Percentiles rank a stretch among this genome's conserved stretches.
These are phyloP conservation scores for Ogataea minuta DNA, from an alignment of 805 yeast genomes.

Conservation along the genomic window DNA sequence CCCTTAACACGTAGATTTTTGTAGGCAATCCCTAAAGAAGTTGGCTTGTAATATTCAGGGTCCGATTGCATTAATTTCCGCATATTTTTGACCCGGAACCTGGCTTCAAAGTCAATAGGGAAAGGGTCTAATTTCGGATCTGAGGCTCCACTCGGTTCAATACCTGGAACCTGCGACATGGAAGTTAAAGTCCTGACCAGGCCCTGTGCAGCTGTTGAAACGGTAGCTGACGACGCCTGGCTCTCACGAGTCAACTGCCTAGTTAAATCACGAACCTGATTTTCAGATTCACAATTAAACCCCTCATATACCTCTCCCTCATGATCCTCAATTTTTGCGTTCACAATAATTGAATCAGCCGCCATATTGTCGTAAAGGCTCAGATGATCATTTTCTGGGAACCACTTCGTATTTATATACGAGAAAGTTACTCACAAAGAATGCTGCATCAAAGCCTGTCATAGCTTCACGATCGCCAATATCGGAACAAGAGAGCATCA, in stretches of 20 bases:
- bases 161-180: conserved; percentile 54
- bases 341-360: conserved; percentile 23
- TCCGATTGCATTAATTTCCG: conserved; percentile 51
- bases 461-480: no score
- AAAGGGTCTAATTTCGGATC: conserved; percentile 56
- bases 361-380: no score
- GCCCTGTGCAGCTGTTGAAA: conserved; percentile 3
- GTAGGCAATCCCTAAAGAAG: conserved; percentile 59
- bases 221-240: conserved; percentile 3
- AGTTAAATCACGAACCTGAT: conserved; percentile 35
- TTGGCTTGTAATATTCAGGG: conserved; percentile 61
- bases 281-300: conserved; percentile 10
- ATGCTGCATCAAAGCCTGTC: no score
- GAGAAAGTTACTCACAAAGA: no score
- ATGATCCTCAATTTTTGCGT: conserved; percentile 13
- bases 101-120: conserved; percentile 55
- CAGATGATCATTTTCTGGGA: no score
- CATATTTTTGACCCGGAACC: conserved; percentile 66
- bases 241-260: conserved; percentile 34
- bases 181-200: conserved; percentile 41
- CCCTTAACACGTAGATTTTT: conserved; percentile 60
- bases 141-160: conserved; percentile 34
- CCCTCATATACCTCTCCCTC: conserved; percentile 11
- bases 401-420: no score
- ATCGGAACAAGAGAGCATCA: no score